phyloP scores from a whole-genome alignment of 2,329 filamentous ascomycete species.

The Sporothrix humicola region DNA sequence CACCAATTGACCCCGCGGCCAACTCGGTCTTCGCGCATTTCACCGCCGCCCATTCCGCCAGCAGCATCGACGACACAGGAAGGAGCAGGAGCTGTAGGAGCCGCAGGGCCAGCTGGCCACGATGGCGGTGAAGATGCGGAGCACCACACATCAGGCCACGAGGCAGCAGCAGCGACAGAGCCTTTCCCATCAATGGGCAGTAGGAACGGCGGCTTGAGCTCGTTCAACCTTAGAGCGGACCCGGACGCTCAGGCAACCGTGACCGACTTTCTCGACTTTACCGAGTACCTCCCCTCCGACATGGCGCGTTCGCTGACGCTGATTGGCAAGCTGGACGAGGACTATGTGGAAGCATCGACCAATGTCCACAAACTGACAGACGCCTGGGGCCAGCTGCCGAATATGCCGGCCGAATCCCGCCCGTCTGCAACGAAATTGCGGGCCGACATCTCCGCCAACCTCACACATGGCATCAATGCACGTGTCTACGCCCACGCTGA shows the following conservation, averaged over 20 bases:
- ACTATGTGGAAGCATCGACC: constrained; percentile 61
- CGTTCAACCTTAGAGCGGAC: constrained; percentile 61
- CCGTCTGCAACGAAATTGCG: constrained; percentile 59
- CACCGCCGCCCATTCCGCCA: constrained; percentile 10
- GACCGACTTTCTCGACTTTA: constrained; percentile 72
- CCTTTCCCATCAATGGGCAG: constrained; percentile 1
- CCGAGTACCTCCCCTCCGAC: constrained; percentile 71
- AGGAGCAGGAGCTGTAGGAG: neutral
- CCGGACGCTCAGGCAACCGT: constrained; percentile 73
- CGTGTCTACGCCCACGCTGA: constrained; percentile 66
- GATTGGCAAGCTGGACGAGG: constrained; percentile 67
- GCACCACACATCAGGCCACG: neutral
- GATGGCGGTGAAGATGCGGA: neutral
- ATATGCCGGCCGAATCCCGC: constrained; percentile 53
- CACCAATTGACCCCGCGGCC: constrained; percentile 28
- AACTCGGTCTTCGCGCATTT: constrained; percentile 7
- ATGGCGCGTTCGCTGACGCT: constrained; percentile 69
- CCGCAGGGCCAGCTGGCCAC: neutral
- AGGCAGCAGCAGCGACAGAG: neutral
- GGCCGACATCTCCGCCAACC: constrained; percentile 63
- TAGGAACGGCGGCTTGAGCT: constrained; percentile 49
- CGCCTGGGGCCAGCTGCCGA: constrained; percentile 62
- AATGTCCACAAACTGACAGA: constrained; percentile 62
- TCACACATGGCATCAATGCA: constrained; percentile 60
- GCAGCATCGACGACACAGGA: neutral